Conservation (phyloP, 305 asterid genomes). For the Euphrasia arctica region DNA sequence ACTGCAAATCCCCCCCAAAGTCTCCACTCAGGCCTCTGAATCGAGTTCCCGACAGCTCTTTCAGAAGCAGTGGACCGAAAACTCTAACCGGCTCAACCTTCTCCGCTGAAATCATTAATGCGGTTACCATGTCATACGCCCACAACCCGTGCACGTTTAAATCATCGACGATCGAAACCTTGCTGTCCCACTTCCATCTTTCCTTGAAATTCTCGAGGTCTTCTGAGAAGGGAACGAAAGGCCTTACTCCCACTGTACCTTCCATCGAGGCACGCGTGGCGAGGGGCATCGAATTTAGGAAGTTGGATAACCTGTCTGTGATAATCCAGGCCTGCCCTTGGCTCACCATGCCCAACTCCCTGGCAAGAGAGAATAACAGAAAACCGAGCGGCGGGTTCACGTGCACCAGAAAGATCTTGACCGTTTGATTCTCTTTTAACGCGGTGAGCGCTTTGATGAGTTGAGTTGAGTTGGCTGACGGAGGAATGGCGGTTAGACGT, state of each 20-base stretch:
- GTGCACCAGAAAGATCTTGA: slow-evolving; percentile 51
- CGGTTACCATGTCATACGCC: slow-evolving; percentile 1
- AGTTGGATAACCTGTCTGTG: neutral
- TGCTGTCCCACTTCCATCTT: neutral
- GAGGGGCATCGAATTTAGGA: neutral
- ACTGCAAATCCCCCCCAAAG: neutral
- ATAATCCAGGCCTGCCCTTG: neutral
- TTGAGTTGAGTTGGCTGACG: slow-evolving; percentile 27
- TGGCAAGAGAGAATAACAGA: slow-evolving; percentile 48
- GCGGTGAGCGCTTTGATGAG: slow-evolving; percentile 22
- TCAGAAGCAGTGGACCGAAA: neutral
- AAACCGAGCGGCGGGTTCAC: slow-evolving; percentile 46
- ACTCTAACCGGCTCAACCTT: neutral
- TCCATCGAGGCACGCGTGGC: neutral
- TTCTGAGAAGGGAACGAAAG: neutral
- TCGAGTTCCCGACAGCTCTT: neutral
- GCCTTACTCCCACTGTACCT: neutral
- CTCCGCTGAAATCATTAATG: neutral
- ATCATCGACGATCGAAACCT: neutral
- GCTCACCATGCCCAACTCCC: slow-evolving; percentile 4
- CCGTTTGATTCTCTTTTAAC: slow-evolving; percentile 23
- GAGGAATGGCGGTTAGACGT: slow-evolving; percentile 32
- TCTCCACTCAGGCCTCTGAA: slow-evolving; percentile 6
- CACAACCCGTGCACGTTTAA: neutral
- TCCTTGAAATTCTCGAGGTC: neutral